Base-by-base conservation (phyloP, 164 flowering plant genomes). In the Vitis vinifera region DNA sequence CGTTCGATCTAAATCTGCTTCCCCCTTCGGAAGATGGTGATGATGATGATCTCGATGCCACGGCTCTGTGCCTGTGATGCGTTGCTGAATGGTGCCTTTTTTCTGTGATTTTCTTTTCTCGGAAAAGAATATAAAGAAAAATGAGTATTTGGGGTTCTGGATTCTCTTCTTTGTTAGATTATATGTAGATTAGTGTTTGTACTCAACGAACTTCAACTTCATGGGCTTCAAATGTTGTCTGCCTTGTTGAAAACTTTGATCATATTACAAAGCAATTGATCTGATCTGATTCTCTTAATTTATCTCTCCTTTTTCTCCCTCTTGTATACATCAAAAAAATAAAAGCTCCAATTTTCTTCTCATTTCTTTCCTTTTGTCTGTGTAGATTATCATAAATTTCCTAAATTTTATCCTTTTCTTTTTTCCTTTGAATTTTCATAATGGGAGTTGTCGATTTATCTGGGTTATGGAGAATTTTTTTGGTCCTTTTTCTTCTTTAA, bases 1-100 rank as follows among this genome's bases (percentile, higher is more conserved):
- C 82, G 8, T 86, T 89, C 63, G 95, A 90, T 83, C 89, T 90
- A 53, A 90, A 90, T 55, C 73, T 79, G 0, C 83, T 85, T 27
- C 83, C 84, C 15, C 75, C 78, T 59, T n/a, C n/a, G 75, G 81
- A 75, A 14, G 76, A 59, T 57, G 29, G 9, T 16, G 73, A 50
- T 10, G 78, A 59, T 51, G 87, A 77, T 47, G 89, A 84, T 74
- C 73, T 81, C 10, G 81, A 31, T 23, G 71, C 77, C 71, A 88
- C 90, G 5, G 86, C 82, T 55, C 73, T 86, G 51, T 71, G 90
- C 68, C 92, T 88, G 61, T 88, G 77, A 88, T 59, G 50, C 10
- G 3, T 57, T n/a, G 16, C 67, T 44, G 62, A 55, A 30, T 59
- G 66, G 53, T 60, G 27, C 30, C 37, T 59, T 51, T n/a, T 63